Conservation (phyloP, 331 rosid genomes). For the Telfairia occidentalis region DNA sequence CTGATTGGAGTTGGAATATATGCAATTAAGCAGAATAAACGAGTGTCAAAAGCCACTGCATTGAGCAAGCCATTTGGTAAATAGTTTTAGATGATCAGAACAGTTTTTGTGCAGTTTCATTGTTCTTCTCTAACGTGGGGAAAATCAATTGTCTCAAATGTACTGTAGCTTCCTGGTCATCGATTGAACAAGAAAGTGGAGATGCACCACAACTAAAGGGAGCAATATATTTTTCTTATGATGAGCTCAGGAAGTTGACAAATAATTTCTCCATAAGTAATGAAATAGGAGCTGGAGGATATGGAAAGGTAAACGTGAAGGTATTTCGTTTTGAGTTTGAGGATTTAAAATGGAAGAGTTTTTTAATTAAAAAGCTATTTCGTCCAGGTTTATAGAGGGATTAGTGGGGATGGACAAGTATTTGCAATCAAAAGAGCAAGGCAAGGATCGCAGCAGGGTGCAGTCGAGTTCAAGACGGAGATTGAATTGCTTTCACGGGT, state of each 20-base stretch:
- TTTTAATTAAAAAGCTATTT: not conserved
- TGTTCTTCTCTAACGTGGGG: too few relatives aligned
- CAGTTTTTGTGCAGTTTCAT: too few relatives aligned
- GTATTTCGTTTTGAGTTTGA: not conserved
- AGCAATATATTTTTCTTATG: constrained; percentile 53
- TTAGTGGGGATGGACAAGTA: constrained; percentile 17
- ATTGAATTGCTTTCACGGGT: constrained; percentile 62
- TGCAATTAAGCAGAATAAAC: constrained; percentile 42
- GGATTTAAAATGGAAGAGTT: not conserved
- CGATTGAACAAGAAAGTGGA: constrained; percentile 20
- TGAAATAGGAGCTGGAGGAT: constrained; percentile 71
- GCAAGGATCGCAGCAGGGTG: constrained; percentile 45
- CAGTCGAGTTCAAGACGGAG: constrained; percentile 52
- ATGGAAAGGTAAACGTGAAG: constrained; percentile 51
- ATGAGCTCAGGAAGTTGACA: constrained; percentile 46
- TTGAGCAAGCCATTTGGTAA: constrained; percentile 41
- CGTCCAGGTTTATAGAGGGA: constrained; percentile 8
- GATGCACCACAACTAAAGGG: constrained; percentile 49
- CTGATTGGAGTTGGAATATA: constrained; percentile 32
- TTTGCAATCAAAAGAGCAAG: constrained; percentile 52
- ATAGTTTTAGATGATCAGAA: too few relatives aligned
- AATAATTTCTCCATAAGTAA: constrained; percentile 42
- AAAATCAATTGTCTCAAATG: not conserved
- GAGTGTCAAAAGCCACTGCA: constrained; percentile 23
- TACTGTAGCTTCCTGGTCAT: constrained; percentile 35